These are phyloP conservation scores for Tolypocladium sp. DNA, from an alignment of 2,329 filamentous ascomycete genomes.

Conservation along the genomic window DNA sequence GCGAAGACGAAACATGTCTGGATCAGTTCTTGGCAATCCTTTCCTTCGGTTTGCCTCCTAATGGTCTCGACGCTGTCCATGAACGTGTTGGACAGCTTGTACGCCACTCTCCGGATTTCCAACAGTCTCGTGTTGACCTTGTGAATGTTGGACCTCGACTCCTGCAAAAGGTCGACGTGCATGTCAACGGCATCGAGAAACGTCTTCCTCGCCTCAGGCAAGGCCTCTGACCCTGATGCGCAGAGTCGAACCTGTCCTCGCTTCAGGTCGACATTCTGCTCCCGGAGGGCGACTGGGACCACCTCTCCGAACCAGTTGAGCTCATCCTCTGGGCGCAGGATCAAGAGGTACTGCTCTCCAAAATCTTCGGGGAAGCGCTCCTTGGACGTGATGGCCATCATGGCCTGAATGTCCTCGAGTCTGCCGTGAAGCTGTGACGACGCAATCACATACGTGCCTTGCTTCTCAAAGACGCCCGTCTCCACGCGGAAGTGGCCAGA, in stretches of 20 bases:
- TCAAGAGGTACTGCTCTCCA: conserved; percentile 67
- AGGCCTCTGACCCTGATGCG: conserved; percentile 72
- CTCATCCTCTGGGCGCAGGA: conserved; percentile 71
- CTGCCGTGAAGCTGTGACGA: conserved; percentile 69
- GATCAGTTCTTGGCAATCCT: conserved; percentile 90
- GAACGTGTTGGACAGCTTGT: conserved; percentile 93
- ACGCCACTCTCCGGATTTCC: conserved; percentile 91
- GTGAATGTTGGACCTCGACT: conserved; percentile 85
- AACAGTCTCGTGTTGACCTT: conserved; percentile 86
- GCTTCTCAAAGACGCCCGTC: conserved; percentile 58
- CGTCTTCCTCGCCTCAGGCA: conserved; percentile 68
- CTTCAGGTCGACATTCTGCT: conserved; percentile 78
- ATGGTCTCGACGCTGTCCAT: conserved; percentile 98
- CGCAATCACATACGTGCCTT: conserved; percentile 74
- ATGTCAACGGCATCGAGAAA: conserved; percentile 74
- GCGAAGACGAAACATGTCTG: conserved; percentile 98
- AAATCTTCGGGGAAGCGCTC: conserved; percentile 58
- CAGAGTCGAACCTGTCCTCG: conserved; percentile 79
- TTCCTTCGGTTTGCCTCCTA: conserved; percentile 69
- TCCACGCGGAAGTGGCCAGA: conserved; percentile 85
- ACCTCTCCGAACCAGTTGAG: conserved; percentile 76
- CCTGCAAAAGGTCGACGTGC: conserved; percentile 80
- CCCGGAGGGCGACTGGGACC: conserved; percentile 60
- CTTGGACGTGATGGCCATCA: conserved; percentile 62
- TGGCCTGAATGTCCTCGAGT: conserved; percentile 72